phyloP scores from a whole-genome alignment of 108 stramenopile species.

The Parietichytrium sp. region DNA sequence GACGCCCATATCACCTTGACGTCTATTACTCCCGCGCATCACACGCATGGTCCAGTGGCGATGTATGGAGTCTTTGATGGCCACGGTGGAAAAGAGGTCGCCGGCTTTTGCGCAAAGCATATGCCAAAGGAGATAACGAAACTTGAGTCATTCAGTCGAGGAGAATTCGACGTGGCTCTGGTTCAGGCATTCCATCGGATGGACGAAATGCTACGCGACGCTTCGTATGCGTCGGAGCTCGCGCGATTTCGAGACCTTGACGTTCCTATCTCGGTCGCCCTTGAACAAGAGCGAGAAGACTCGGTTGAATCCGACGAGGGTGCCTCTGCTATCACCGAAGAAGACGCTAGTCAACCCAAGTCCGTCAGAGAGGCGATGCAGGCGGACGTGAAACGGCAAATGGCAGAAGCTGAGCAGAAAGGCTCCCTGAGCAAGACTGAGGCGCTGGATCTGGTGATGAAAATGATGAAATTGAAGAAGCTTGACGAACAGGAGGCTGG shows the following conservation, averaged over 20 bases:
- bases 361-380: neutral
- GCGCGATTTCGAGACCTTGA: neutral
- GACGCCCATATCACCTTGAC: constrained; percentile 87
- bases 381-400: neutral
- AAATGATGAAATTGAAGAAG: constrained; percentile 43
- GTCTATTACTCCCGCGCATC: constrained; percentile 50
- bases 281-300: neutral
- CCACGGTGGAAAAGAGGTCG: constrained; percentile 82
- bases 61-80: constrained; percentile 88
- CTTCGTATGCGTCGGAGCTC: constrained; percentile 25
- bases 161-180: constrained; percentile 48
- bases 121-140: constrained; percentile 61
- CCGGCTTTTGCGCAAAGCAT: constrained; percentile 74
- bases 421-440: constrained; percentile 40
- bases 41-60: neutral
- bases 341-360: neutral
- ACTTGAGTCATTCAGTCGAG: constrained; percentile 41
- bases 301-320: neutral
- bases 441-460: constrained; percentile 45
- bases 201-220: constrained; percentile 47
- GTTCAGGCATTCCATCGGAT: constrained; percentile 50
- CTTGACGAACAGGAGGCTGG: constrained; percentile 23
- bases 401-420: constrained; percentile 6
- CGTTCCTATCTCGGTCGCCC: neutral
- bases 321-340: neutral